Evolutionary conservation across 768 basidiomycete species (phyloP).

Genomic region (Floccularia luteovirens): DNA sequence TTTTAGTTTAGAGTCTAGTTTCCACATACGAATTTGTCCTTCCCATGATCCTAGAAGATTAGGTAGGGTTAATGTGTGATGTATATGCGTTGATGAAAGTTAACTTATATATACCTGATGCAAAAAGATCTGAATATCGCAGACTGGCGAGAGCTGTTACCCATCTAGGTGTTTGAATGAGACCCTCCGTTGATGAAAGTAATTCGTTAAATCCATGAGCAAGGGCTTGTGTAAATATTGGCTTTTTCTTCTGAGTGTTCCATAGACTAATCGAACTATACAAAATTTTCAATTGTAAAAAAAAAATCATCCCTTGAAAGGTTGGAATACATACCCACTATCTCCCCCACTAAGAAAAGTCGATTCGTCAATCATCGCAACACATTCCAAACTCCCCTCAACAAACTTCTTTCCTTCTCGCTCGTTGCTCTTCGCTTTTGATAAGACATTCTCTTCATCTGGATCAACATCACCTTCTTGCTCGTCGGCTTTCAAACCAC

Average conservation of each 20-base stretch:
- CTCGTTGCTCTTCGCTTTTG: conserved; percentile 24
- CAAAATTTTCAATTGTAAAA: background rate
- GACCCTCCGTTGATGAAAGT: conserved; percentile 65
- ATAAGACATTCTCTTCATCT: conserved; percentile 11
- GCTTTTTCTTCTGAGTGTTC: conserved; percentile 92
- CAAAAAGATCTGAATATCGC: conserved; percentile 87
- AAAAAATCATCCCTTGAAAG: conserved; percentile 1
- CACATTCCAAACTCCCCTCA: conserved; percentile 88
- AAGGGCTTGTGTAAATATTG: conserved; percentile 76
- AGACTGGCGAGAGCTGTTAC: conserved; percentile 79
- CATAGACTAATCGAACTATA: conserved; percentile 88
- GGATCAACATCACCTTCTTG: conserved; percentile 35
- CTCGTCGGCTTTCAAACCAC: conserved; percentile 56
- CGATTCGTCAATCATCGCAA: conserved; percentile 92
- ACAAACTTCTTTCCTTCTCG: conserved; percentile 46
- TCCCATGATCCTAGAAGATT: conserved; percentile 80
- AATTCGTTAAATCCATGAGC: conserved; percentile 82
- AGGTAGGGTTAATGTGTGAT: background rate
- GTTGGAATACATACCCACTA: conserved; percentile 65
- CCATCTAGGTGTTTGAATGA: conserved; percentile 80
- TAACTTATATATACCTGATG: conserved; percentile 65
- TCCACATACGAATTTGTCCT: conserved; percentile 85
- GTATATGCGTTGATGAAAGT: background rate
- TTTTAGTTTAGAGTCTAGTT: conserved; percentile 70
- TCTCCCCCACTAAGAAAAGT: conserved; percentile 94